A percentile compares a stretch with the other conserved stretches of the same genome.
These are phyloP conservation scores for Aspergillus olivimuriae DNA, from an alignment of 495 filamentous ascomycete species.

Conservation along the genomic window DNA sequence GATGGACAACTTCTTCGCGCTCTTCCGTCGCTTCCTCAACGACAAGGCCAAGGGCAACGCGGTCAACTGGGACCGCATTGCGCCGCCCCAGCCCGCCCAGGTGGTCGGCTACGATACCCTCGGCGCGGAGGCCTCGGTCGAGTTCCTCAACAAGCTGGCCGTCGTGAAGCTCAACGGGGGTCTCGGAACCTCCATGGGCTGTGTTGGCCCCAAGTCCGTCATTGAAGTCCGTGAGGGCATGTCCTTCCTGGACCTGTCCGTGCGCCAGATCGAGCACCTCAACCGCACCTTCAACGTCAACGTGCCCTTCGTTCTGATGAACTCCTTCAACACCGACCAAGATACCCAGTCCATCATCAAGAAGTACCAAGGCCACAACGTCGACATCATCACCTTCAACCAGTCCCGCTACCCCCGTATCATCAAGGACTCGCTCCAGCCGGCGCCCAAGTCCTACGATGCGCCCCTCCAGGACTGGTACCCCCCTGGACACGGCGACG, in stretches of 20 bases:
- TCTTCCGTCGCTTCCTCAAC: conserved; percentile 96
- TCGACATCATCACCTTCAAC: conserved; percentile 99
- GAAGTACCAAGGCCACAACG: conserved; percentile 99
- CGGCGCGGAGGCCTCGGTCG: conserved; percentile 76
- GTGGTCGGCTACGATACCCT: conserved; percentile 90
- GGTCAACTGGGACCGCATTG: conserved; percentile 94
- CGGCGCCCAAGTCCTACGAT: conserved; percentile 83
- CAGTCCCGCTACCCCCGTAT: conserved; percentile 97
- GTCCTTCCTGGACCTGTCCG: conserved; percentile 98
- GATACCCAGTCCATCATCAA: conserved; percentile 99
- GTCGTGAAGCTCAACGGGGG: conserved; percentile 99
- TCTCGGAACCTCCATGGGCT: conserved; percentile 99
- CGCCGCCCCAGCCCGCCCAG: conserved; percentile 82
- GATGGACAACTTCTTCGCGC: conserved; percentile 99
- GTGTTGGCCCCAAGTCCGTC: conserved; percentile 97
- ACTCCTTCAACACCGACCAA: conserved; percentile 99
- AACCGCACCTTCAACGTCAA: conserved; percentile 97
- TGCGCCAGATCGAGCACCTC: conserved; percentile 98
- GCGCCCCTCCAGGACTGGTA: conserved; percentile 97
- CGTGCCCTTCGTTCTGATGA: conserved; percentile 99
- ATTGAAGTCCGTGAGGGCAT: conserved; percentile 99
- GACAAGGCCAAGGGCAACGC: conserved; percentile 97
- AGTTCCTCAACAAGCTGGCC: conserved; percentile 94
- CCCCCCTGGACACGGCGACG: conserved; percentile 97
- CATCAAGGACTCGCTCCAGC: conserved; percentile 94